Evolutionary conservation across 2,329 filamentous ascomycete species (phyloP).

Genomic region (Epichloe uncinata): DNA sequence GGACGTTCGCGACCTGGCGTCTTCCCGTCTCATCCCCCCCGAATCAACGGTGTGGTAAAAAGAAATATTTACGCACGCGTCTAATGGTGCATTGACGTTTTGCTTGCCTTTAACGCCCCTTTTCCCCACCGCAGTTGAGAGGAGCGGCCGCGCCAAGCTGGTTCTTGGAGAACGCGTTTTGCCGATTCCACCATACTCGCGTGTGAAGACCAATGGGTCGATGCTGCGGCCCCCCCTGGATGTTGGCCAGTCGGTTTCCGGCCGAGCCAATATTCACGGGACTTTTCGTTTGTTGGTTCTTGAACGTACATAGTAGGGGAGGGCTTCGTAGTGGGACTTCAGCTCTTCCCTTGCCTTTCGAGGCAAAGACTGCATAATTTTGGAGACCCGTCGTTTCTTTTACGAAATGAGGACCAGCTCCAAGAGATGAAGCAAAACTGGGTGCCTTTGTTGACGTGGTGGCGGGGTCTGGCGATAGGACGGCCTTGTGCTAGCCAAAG

Average conservation of each 20-base stretch:
- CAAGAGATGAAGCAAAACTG: conserved; percentile 7
- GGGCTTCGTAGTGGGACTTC: neutral
- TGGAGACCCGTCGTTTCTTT: conserved; percentile 13
- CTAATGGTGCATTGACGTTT: conserved; percentile 5
- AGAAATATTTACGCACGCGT: neutral
- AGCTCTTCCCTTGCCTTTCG: conserved; percentile 1
- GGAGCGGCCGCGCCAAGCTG: conserved; percentile 26
- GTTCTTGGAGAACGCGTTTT: conserved; percentile 22
- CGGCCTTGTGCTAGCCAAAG: conserved; percentile 20
- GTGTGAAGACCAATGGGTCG: conserved; percentile 32
- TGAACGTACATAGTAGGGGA: conserved; percentile 11
- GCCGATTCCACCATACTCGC: conserved; percentile 6
- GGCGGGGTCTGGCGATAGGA: conserved; percentile 14
- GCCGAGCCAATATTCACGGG: conserved; percentile 14
- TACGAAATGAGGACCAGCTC: conserved; percentile 13
- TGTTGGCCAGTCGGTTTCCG: conserved; percentile 7
- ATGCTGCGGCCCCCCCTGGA: conserved; percentile 37
- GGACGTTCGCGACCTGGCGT: conserved; percentile 15
- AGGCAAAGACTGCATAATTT: conserved; percentile 7
- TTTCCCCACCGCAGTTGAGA: conserved; percentile 17
- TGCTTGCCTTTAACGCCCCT: conserved; percentile 9
- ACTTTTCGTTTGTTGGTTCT: conserved; percentile 19
- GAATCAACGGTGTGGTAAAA: conserved; percentile 15
- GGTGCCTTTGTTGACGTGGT: conserved; percentile 17
- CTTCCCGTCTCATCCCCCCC: conserved; percentile 9